Conservation (phyloP, 2,329 filamentous ascomycete species). For the Hymenoscyphus repandus region DNA sequence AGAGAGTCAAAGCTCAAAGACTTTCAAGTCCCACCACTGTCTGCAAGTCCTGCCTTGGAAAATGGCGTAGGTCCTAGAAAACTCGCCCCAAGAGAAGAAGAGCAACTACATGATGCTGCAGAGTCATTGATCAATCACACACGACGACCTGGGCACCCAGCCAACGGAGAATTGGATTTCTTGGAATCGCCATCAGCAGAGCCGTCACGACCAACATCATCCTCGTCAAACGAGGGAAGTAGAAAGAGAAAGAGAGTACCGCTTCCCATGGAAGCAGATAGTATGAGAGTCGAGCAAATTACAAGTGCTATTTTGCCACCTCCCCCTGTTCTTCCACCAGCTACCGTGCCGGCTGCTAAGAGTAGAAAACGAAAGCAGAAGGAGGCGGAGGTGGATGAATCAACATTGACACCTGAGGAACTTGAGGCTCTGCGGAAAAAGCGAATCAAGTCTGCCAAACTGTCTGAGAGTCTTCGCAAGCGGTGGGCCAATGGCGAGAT, state of each 20-base stretch:
- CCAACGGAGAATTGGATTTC: constrained; percentile 2
- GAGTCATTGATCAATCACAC: constrained; percentile 22
- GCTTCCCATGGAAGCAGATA: neutral
- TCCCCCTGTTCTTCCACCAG: neutral
- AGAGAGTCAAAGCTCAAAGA: constrained; percentile 27
- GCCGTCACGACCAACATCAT: constrained; percentile 7
- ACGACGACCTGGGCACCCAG: neutral
- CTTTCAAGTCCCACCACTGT: constrained; percentile 18
- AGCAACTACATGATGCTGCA: constrained; percentile 23
- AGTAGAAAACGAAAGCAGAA: constrained; percentile 10
- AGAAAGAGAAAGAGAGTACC: constrained; percentile 6
- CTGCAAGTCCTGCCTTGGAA: constrained; percentile 10
- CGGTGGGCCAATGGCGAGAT: constrained; percentile 58
- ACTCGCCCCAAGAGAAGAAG: constrained; percentile 20
- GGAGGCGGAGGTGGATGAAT: constrained; percentile 9
- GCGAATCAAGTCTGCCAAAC: constrained; percentile 9
- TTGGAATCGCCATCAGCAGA: constrained; percentile 1
- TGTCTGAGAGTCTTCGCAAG: constrained; percentile 10
- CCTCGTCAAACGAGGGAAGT: neutral
- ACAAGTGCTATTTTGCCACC: constrained; percentile 1
- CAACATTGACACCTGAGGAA: constrained; percentile 2
- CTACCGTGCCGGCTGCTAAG: constrained; percentile 1
- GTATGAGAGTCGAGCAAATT: neutral
- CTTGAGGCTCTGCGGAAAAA: constrained; percentile 11
- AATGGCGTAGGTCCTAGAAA: constrained; percentile 12